Conservation (phyloP, 2,329 filamentous ascomycete species). For the Paecilomyces niveus region DNA sequence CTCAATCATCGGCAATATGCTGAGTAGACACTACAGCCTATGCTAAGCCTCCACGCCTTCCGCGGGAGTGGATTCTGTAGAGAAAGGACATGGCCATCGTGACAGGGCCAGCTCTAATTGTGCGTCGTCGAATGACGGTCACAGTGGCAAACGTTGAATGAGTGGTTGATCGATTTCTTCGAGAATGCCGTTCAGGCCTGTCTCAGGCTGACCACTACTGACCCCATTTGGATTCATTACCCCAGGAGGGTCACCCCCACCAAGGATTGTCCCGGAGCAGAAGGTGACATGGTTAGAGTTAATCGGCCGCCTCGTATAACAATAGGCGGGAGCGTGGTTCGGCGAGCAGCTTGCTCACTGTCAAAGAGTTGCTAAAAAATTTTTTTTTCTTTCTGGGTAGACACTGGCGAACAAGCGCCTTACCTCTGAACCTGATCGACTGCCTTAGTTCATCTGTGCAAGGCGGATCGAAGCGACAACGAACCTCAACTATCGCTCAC, state of each 20-base stretch:
- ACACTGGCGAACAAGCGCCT: neutral
- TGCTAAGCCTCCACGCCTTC: neutral
- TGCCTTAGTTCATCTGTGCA: neutral
- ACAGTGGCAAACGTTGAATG: neutral
- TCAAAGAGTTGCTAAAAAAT: neutral
- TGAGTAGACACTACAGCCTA: too few species aligned
- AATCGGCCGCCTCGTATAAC: neutral
- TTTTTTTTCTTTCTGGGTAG: neutral
- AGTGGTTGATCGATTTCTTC: neutral
- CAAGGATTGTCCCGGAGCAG: neutral
- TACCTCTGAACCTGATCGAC: neutral
- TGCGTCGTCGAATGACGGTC: neutral
- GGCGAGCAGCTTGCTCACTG: neutral
- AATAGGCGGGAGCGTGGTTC: neutral
- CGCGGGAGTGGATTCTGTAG: neutral
- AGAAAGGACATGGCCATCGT: neutral
- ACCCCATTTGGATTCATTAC: neutral
- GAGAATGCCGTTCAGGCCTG: neutral
- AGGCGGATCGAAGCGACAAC: neutral
- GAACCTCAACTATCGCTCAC: neutral
- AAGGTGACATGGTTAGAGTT: neutral
- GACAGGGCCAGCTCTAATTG: neutral
- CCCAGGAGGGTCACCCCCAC: neutral
- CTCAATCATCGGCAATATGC: too few species aligned
- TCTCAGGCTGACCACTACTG: neutral